Evolutionary conservation across 2,329 filamentous ascomycete species (phyloP).

Genomic region (Cyphellophora attinorum): DNA sequence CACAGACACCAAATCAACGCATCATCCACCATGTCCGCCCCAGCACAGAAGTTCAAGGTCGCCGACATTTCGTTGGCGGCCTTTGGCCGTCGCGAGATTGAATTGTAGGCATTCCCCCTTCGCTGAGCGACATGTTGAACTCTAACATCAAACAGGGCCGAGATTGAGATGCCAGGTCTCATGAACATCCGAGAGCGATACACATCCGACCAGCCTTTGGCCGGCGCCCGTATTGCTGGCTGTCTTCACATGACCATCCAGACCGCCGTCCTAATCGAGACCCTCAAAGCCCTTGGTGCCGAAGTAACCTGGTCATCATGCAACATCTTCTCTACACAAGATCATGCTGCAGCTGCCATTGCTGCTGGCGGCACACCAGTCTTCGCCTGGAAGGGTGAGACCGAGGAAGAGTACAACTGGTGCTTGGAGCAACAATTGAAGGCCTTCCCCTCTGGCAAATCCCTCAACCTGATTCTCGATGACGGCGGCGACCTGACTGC

Average conservation of each 20-base stretch:
- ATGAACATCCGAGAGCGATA: constrained; percentile 94
- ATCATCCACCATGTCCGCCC: background rate
- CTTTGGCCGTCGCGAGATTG: constrained; percentile 91
- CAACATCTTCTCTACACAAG: constrained; percentile 99
- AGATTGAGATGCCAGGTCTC: constrained; percentile 94
- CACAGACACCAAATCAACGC: constrained; percentile 1
- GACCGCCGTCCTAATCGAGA: constrained; percentile 98
- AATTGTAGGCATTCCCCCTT: too few species aligned
- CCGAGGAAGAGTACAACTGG: constrained; percentile 99
- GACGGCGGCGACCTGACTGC: constrained; percentile 95
- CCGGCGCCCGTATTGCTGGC: constrained; percentile 90
- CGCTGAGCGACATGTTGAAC: too few species aligned
- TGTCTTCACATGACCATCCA: constrained; percentile 99
- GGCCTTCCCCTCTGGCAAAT: constrained; percentile 93
- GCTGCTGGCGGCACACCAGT: constrained; percentile 88
- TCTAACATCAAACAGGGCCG: constrained; percentile 96
- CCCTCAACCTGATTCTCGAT: constrained; percentile 97
- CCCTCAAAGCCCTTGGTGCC: constrained; percentile 83
- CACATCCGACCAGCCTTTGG: constrained; percentile 82
- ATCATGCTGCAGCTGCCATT: constrained; percentile 96
- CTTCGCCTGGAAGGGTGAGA: constrained; percentile 80
- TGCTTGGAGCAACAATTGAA: constrained; percentile 96
- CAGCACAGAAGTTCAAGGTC: constrained; percentile 94
- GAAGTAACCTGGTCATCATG: constrained; percentile 98
- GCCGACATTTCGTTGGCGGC: constrained; percentile 95